Percentiles rank a stretch among this genome's conserved stretches.
phyloP scores from a whole-genome alignment of 371 early-diverging fungal genomes.

The Fennellomyces sp. region DNA sequence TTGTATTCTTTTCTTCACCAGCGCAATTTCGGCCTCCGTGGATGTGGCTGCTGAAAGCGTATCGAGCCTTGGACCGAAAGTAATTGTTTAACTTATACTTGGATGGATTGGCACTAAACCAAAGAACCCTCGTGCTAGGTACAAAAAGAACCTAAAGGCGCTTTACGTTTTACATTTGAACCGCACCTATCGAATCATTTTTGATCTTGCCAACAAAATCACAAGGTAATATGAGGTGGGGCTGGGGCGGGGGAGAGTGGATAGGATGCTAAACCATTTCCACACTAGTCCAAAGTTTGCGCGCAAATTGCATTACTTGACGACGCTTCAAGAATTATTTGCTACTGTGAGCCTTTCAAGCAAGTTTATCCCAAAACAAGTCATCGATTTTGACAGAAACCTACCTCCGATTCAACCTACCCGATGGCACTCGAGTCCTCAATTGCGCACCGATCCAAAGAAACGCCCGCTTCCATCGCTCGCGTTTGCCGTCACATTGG shows the following conservation, averaged over 20 bases:
- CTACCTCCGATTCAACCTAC: constrained; percentile 9
- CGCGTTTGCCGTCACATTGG: constrained; percentile 38
- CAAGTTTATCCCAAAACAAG: constrained; percentile 78
- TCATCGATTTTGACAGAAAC: constrained; percentile 64
- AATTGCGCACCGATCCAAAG: not conserved
- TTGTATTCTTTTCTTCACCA: constrained; percentile 87
- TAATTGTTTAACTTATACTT: constrained; percentile 21
- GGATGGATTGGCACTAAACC: not conserved
- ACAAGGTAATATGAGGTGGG: constrained; percentile 33
- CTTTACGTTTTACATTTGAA: constrained; percentile 86
- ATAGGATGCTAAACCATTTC: not conserved
- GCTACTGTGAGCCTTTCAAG: constrained; percentile 69
- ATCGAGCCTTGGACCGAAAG: constrained; percentile 77
- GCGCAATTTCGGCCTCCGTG: constrained; percentile 78
- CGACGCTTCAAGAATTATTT: constrained; percentile 72
- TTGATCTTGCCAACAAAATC: constrained; percentile 49
- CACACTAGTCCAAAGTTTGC: constrained; percentile 95
- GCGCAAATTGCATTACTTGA: constrained; percentile 82
- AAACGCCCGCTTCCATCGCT: constrained; percentile 27
- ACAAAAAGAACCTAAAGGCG: constrained; percentile 91
- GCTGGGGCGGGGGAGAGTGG: not conserved
- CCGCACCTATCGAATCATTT: constrained; percentile 38
- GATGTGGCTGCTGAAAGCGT: constrained; percentile 86
- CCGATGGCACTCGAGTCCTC: not conserved
- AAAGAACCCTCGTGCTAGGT: constrained; percentile 47